Percentiles rank a stretch among this genome's conserved stretches.
phyloP scores from a whole-genome alignment of 306 rosid genomes.

The Pyrus bretschneideri region DNA sequence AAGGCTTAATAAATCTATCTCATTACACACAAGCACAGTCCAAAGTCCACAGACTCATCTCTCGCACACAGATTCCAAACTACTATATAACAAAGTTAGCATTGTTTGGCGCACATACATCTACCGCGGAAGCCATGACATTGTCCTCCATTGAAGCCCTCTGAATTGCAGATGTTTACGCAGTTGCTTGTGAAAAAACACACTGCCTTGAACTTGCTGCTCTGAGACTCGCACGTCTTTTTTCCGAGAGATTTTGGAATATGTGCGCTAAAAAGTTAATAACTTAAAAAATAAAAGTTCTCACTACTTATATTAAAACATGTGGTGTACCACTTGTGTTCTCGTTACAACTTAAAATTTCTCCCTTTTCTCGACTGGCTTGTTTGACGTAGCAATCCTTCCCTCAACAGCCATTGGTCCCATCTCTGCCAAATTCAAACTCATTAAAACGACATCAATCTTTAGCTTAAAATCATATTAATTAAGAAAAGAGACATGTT shows the following conservation, averaged over 20 bases:
- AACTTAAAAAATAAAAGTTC: too few species aligned
- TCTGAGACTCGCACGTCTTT: slow-evolving; percentile 33
- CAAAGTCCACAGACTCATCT: background rate
- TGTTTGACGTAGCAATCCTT: background rate
- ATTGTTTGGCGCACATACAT: slow-evolving; percentile 41
- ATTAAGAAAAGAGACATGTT: background rate
- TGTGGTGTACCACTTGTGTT: too few species aligned
- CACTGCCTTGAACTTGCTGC: slow-evolving; percentile 38
- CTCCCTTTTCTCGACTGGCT: background rate
- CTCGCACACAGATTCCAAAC: background rate
- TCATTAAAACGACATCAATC: background rate
- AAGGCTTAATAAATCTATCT: too few species aligned
- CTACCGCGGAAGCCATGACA: slow-evolving; percentile 52
- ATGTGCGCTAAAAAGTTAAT: too few species aligned
- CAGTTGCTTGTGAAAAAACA: slow-evolving; percentile 36
- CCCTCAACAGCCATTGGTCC: slow-evolving; percentile 41
- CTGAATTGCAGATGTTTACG: slow-evolving; percentile 30
- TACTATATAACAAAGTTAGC: background rate
- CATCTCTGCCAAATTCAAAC: slow-evolving; percentile 11
- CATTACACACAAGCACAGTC: background rate
- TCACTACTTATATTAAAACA: too few species aligned
- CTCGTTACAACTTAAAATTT: too few species aligned
- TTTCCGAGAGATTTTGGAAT: background rate
- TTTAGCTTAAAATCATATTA: background rate
- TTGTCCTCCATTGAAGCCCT: slow-evolving; percentile 34